These are phyloP conservation scores for Fusarium poae DNA, from an alignment of 2,329 filamentous ascomycete genomes.

Conservation along the genomic window DNA sequence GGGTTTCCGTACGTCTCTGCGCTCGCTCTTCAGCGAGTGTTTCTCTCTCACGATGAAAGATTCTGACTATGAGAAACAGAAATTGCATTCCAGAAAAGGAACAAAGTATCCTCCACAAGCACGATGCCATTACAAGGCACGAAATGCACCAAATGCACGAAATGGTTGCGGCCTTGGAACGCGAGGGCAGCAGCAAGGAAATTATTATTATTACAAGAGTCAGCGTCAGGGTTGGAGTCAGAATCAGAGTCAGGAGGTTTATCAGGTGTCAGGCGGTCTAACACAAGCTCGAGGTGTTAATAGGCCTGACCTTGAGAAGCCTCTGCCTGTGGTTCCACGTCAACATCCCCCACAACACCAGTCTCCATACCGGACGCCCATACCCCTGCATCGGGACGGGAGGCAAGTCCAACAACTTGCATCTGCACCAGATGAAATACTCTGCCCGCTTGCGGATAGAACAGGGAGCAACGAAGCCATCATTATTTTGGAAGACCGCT, in stretches of 20 bases:
- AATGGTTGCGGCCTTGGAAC: conserved; percentile 1
- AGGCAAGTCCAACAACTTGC: conserved; percentile 6
- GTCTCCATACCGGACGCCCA: conserved; percentile 9
- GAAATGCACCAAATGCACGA: background rate
- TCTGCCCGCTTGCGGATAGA: conserved; percentile 15
- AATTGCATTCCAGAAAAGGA: background rate
- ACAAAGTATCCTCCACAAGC: background rate
- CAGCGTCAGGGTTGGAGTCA: conserved; percentile 1
- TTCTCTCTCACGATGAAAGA: conserved; percentile 1
- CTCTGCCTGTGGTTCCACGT: conserved; percentile 35
- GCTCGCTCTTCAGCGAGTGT: conserved; percentile 21
- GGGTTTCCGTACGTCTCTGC: conserved; percentile 32
- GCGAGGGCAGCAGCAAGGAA: conserved; percentile 1
- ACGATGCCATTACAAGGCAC: background rate
- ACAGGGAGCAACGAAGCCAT: conserved; percentile 29
- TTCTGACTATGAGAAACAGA: conserved; percentile 24
- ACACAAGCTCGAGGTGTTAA: conserved; percentile 1
- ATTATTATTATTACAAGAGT: background rate
- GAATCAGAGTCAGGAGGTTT: conserved; percentile 23
- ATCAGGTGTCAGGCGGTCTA: conserved; percentile 23
- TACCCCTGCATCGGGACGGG: conserved; percentile 20
- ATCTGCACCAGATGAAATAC: conserved; percentile 13
- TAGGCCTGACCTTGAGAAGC: conserved; percentile 18
- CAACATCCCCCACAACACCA: conserved; percentile 29
- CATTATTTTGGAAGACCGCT: conserved; percentile 25